phyloP scores from a whole-genome alignment of 1,284 basidiomycete species.

The Fistulinella staudtii region DNA sequence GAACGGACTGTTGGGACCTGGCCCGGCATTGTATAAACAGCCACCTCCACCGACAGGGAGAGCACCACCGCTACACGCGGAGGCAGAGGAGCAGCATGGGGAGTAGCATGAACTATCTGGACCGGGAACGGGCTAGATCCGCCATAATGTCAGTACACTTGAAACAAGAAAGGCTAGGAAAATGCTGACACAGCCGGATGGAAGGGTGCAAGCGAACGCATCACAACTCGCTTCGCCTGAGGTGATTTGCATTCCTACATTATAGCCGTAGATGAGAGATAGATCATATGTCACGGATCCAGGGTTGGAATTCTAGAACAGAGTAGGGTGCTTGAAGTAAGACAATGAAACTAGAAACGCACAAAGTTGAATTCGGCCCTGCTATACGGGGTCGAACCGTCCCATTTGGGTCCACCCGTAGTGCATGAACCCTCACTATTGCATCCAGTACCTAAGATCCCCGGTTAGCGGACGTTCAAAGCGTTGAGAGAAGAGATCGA shows the following conservation, averaged over 20 bases:
- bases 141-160: slow-evolving; percentile 3
- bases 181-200: slow-evolving; percentile 23
- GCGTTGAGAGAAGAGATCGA: not conserved
- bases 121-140: slow-evolving; percentile 28
- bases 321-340: not conserved
- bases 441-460: slow-evolving; percentile 22
- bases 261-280: slow-evolving; percentile 37
- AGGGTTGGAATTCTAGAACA: slow-evolving; percentile 16
- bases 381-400: slow-evolving; percentile 22
- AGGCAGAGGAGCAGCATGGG: slow-evolving; percentile 25
- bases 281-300: slow-evolving; percentile 36
- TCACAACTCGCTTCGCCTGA: slow-evolving; percentile 26
- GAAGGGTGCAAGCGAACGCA: slow-evolving; percentile 31
- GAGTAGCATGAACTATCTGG: slow-evolving; percentile 27
- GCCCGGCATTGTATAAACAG: slow-evolving; percentile 26
- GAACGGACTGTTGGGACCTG: slow-evolving; percentile 30
- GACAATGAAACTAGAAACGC: not conserved
- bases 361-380: slow-evolving; percentile 24
- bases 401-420: slow-evolving; percentile 25
- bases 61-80: slow-evolving; percentile 25
- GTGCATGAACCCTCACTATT: slow-evolving; percentile 16
- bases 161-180: no score
- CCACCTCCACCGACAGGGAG: slow-evolving; percentile 30
- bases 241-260: slow-evolving; percentile 36
- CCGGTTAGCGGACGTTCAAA: not conserved